Evolutionary conservation across 495 filamentous ascomycete species (phyloP), one percentile per base, ranked within the genome.

Genomic region (Melanomma pulvis-pyrius): DNA sequence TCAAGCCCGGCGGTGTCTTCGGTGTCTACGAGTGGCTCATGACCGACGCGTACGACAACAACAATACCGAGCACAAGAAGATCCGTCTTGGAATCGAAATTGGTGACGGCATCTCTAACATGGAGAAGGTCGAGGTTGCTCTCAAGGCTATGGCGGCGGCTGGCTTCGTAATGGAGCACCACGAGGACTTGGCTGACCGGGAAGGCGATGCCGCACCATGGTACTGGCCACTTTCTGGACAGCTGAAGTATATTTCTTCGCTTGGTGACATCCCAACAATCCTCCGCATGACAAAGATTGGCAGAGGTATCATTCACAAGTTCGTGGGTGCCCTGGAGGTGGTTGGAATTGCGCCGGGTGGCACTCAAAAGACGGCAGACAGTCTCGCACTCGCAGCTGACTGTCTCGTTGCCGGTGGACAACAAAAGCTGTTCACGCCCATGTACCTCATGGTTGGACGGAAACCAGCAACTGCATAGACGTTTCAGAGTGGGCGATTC

Each of bases 1-100:
- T 98, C 53, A 98, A 98, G 84, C 94, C 94, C 50, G 94, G 96
- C 55, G 94, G 94, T 73, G 83, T 90, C 59, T 98, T 98, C 72
- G 94, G 94, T 74, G 94, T 98, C 39, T 98, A 98, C 82, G 94
- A 98, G 78, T 98, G 96, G 96, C 83, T 98, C 68, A 98, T 98
- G 94, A 97, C 93, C 41, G 93, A 97, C 71, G 80, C 88, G 1
- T 98, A 97, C 81, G 90, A 98, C 81, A 93, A 94, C 74, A 78
- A 87, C 57, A 92, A 98, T 82, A 74, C 90, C 17, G 86, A 88
- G 73, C 94, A 98, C 83, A 89, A 92, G 66, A 85, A 88, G 71
- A 93, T 98, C 75, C 91, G 94, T 63, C 87, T 97, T 25, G 93
- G 90, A 70, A 98, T 98, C 72, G 96, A 98, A 83, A 88, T 91